Base-by-base conservation (phyloP, 2,329 filamentous ascomycete genomes). In the Neonectria coccinea region DNA sequence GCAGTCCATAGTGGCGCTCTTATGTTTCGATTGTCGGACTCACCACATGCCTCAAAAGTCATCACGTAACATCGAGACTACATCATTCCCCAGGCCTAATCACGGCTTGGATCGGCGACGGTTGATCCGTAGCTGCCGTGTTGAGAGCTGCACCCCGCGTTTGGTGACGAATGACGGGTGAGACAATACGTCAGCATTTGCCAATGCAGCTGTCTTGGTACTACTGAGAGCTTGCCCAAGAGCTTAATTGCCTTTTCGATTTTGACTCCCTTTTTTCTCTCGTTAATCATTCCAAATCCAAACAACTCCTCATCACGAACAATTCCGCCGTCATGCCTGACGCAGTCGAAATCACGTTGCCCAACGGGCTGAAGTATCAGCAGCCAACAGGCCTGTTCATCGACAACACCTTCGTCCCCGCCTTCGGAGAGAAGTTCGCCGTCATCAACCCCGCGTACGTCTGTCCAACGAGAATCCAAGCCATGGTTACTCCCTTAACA, bases 331-430 rank as follows among this genome's bases (percentile, higher is more conserved):
- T 10, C 16, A 64, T 64, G 60, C 31, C 56, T 25, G 53, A 57
- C 18, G 45, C 59, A 2, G 41, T 63, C 29, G 36, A 66, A 14
- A 62, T 67, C 20, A 42, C 62, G 3, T 44, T 62, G 41, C 69
- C 67, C 52, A 73, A 72, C 22, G 71, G 70, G 14, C 60, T 70
- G 22, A 69, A 64, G 22, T 75, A 72, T 69, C 71, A 90, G 82
- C 67, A 72, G 50, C 67, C 69, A 3, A 68, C 64, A 16, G 63
- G 67, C 20, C 58, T 72, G 7, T 72, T 72, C 58, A 71, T 71
- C 50, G 65, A 68, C 44, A 69, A 70, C 47, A 54, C 70, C 56
- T 70, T 71, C 22, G 59, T 71, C 20, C 36, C 64, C 9, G 59
- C 55, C 2, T 53, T 56, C 1, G 62, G 62, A 2, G 59, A 63